Percentiles rank a stretch among this genome's conserved stretches.
These are phyloP conservation scores for Amanita thiersii DNA, from an alignment of 768 basidiomycete genomes.

Conservation along the genomic window DNA sequence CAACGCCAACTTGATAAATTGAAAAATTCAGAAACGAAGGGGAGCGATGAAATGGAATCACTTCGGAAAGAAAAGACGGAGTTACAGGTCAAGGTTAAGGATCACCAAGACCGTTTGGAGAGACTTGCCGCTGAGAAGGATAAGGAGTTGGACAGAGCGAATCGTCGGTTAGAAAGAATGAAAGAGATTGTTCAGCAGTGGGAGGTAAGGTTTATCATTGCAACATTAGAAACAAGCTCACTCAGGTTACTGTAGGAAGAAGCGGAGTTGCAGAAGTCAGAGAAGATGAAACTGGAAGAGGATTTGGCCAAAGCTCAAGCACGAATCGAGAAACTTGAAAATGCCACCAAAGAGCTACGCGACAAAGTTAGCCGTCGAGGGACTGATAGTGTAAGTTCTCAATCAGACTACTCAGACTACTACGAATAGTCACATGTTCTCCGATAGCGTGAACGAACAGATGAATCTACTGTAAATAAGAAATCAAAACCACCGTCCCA, in stretches of 20 bases:
- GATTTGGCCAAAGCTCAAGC: conserved; percentile 31
- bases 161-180: conserved; percentile 30
- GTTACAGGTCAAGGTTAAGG: conserved; percentile 46
- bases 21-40: conserved; percentile 59
- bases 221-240: conserved; percentile 1
- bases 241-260: conserved; percentile 24
- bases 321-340: conserved; percentile 35
- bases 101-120: conserved; percentile 30
- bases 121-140: conserved; percentile 26
- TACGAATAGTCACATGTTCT: neutral
- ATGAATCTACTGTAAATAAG: neutral
- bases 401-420: neutral
- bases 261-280: conserved; percentile 26
- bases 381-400: neutral
- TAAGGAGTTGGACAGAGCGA: conserved; percentile 32
- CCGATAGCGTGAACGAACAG: neutral
- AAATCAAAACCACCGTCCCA: conserved; percentile 4
- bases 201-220: conserved; percentile 28
- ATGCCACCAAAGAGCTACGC: conserved; percentile 24
- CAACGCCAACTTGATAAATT: conserved; percentile 61
- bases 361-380: neutral
- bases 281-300: conserved; percentile 24
- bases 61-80: conserved; percentile 46
- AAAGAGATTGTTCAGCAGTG: conserved; percentile 34
- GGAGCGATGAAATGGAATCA: conserved; percentile 47